Conservation (phyloP, 768 basidiomycete genomes). For the Boletus rex-veris region DNA sequence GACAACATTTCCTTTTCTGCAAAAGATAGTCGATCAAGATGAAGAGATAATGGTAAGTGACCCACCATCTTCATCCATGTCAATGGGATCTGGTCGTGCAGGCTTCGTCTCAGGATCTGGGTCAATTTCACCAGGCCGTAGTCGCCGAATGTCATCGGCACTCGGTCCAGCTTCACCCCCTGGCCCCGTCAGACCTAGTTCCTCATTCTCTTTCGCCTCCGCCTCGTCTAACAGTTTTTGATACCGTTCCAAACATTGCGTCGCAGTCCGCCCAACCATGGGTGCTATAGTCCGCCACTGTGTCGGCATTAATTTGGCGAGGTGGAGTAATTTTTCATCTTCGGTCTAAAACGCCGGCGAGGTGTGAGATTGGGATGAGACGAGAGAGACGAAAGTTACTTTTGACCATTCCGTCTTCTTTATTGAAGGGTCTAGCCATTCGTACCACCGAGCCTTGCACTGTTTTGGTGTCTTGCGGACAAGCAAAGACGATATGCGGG, state of each 20-base stretch:
- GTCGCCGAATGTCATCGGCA: slow-evolving; percentile 85
- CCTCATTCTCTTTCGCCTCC: slow-evolving; percentile 94
- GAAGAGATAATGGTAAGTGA: neutral
- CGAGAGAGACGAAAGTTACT: slow-evolving; percentile 37
- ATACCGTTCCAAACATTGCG: slow-evolving; percentile 96
- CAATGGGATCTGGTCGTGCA: slow-evolving; percentile 96
- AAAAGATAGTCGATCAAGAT: slow-evolving; percentile 5
- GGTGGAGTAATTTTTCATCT: slow-evolving; percentile 96
- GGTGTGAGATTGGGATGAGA: neutral
- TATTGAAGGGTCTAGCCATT: slow-evolving; percentile 99
- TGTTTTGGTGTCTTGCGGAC: slow-evolving; percentile 99
- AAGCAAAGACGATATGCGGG: slow-evolving; percentile 94
- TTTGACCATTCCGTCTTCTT: slow-evolving; percentile 99
- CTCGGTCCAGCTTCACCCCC: slow-evolving; percentile 75
- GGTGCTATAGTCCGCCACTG: slow-evolving; percentile 99
- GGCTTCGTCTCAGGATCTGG: slow-evolving; percentile 99
- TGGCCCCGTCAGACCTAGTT: slow-evolving; percentile 85
- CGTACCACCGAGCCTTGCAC: slow-evolving; percentile 99
- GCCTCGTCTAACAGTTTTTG: slow-evolving; percentile 98
- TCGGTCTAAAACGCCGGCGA: slow-evolving; percentile 59
- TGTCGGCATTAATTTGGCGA: slow-evolving; percentile 98
- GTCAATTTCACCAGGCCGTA: slow-evolving; percentile 96
- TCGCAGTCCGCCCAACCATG: slow-evolving; percentile 95
- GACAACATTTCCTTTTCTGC: slow-evolving; percentile 99
- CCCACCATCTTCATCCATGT: slow-evolving; percentile 99